A percentile compares a stretch with the other conserved stretches of the same genome.
Conservation (phyloP, 208 protist species). For the Angomonas ambiguus region DNA sequence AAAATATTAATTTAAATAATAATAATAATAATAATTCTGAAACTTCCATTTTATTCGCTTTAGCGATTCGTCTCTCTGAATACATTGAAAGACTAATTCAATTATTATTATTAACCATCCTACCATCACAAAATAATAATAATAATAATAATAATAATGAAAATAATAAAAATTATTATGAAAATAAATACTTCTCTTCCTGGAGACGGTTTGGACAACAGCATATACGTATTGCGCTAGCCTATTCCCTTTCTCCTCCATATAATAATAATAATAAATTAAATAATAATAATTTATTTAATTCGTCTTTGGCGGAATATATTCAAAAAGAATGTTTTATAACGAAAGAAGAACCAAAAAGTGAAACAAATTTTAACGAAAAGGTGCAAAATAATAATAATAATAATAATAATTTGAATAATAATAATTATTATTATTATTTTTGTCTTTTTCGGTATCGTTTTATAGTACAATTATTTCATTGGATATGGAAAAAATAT, state of each 20-base stretch:
- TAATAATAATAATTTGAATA: background rate
- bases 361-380: too few relatives aligned
- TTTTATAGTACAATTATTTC: too few relatives aligned
- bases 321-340: background rate
- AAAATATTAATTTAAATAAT: background rate
- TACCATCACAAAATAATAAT: background rate
- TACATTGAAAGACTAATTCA: too few relatives aligned
- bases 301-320: background rate
- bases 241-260: background rate
- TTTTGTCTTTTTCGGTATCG: slow-evolving; percentile 17
- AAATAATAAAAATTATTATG: background rate
- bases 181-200: background rate
- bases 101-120: background rate
- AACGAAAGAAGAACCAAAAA: background rate
- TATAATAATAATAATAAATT: slow-evolving; percentile 1
- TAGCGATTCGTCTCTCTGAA: too few relatives aligned
- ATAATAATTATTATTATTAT: too few relatives aligned
- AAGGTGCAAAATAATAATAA: background rate
- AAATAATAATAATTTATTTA: background rate
- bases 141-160: background rate
- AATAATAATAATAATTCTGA: background rate
- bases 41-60: background rate
- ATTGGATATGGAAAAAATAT: background rate
- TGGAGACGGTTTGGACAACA: too few relatives aligned
- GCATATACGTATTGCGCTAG: background rate